Conservation (phyloP, 495 filamentous ascomycete genomes). For the Hypomontagnella submonticulosa region DNA sequence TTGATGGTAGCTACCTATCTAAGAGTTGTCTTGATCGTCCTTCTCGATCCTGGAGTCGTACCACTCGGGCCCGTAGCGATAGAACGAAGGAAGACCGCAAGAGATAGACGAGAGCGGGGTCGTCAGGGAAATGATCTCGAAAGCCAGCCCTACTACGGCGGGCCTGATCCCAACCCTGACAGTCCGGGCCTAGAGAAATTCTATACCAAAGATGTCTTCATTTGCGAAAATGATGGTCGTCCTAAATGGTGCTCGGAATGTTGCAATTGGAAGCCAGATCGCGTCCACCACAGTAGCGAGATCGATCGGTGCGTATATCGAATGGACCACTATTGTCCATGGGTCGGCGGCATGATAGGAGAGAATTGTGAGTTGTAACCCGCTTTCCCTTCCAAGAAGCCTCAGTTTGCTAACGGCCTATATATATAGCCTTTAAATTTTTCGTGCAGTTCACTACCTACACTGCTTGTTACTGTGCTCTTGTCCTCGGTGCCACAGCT, state of each 20-base stretch:
- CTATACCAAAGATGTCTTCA: slow-evolving; percentile 82
- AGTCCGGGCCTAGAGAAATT: slow-evolving; percentile 67
- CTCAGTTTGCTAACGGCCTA: slow-evolving; percentile 16
- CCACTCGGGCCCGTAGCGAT: slow-evolving; percentile 64
- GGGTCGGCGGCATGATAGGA: slow-evolving; percentile 90
- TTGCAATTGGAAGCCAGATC: slow-evolving; percentile 83
- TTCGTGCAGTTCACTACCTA: slow-evolving; percentile 88
- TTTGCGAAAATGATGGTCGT: slow-evolving; percentile 80
- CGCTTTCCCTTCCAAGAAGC: not conserved
- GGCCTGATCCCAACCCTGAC: slow-evolving; percentile 53
- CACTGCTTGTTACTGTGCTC: slow-evolving; percentile 71
- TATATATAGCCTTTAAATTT: slow-evolving; percentile 85
- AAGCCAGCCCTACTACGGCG: slow-evolving; percentile 48
- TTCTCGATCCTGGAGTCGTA: slow-evolving; percentile 74
- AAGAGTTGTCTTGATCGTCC: slow-evolving; percentile 72
- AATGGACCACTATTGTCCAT: slow-evolving; percentile 97
- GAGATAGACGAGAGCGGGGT: slow-evolving; percentile 40
- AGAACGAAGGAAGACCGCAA: slow-evolving; percentile 37
- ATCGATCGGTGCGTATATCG: slow-evolving; percentile 81
- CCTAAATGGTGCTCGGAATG: slow-evolving; percentile 85
- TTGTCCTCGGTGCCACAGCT: slow-evolving; percentile 63
- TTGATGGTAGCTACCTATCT: slow-evolving; percentile 74
- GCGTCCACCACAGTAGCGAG: slow-evolving; percentile 86
- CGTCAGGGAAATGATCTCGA: slow-evolving; percentile 53
- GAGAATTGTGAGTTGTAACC: slow-evolving; percentile 66